A percentile compares a stretch with the other conserved stretches of the same genome.
phyloP scores from a whole-genome alignment of 768 basidiomycete species.

The Lentinula aciculospora region DNA sequence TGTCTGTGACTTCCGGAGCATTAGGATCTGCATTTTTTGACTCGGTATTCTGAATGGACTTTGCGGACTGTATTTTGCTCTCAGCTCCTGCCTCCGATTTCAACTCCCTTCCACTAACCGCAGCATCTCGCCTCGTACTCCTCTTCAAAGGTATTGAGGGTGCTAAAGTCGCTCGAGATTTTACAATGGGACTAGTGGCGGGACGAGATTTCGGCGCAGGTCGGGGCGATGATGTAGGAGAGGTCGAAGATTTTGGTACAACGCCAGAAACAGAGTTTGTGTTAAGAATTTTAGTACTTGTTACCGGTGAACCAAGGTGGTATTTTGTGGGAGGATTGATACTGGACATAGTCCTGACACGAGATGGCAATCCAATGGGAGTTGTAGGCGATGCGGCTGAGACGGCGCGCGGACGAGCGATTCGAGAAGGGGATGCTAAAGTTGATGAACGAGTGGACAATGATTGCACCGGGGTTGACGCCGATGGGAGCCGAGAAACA shows the following conservation, averaged over 20 bases:
- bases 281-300: neutral
- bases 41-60: neutral
- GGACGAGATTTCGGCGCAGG: neutral
- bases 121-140: neutral
- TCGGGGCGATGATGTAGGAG: neutral
- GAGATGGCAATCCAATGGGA: neutral
- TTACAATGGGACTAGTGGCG: neutral
- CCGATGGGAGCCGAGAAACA: neutral
- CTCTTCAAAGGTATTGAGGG: neutral
- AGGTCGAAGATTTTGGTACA: neutral
- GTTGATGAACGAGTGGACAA: neutral
- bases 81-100: neutral
- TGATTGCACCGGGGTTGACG: neutral
- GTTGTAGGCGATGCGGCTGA: neutral
- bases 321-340: neutral
- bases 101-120: neutral
- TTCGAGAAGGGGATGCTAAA: neutral
- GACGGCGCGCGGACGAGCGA: neutral
- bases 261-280: neutral
- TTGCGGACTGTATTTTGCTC: neutral
- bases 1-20: neutral
- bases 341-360: neutral
- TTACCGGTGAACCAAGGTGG: neutral
- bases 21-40: neutral
- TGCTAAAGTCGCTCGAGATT: neutral